Evolutionary conservation across 345 rosid species (phyloP), one percentile per base, ranked within the genome.

Genomic region (Populus alba): DNA sequence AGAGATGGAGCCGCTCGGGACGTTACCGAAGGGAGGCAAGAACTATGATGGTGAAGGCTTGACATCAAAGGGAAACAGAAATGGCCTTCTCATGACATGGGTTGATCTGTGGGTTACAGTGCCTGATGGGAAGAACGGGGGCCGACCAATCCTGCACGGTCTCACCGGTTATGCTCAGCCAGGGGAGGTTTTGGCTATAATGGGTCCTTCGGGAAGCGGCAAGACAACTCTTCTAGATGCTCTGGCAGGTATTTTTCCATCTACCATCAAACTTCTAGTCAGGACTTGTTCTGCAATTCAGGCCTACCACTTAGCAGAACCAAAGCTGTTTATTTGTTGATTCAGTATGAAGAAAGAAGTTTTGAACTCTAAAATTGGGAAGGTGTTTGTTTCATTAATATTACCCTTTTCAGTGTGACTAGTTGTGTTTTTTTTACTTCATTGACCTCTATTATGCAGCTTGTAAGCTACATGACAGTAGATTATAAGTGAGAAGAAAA

Each of bases 181-280:
- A 0, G 86, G 88, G 6, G 45, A 82, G 62, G 63, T 88, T 0
- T 78, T 89, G 63, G 91, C 87, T 23, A 80, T 88, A 39, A 75
- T 88, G 91, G 91, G 92, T 66, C 91, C 92, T 77, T 87, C 87
- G 0, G 92, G 89, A 31, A 81, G 65, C 38, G 92, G 90, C 78
- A 89, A 89, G 80, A 81, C 92, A 4, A 83, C 92, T 22, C 90
- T 88, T 57, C 85, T 89, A 0, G 90, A 89, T 78, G 78, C 89
- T 0, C 66, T 89, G 43, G 88, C 87, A 75, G 91, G 92, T 87
- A 72, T 10, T 20, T 7, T 70, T 18, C 27, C 6, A 47, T 12
- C 18, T 47, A 1, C 51, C 17, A 47, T 47, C 45, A 10, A 41
- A 41, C 45, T 41, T 41, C 45, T 41, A 2, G 13, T 41, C 10